Percentiles rank a stretch among this genome's conserved stretches.
phyloP scores from a whole-genome alignment of 345 rosid species.

The Noccaea caerulescens region DNA sequence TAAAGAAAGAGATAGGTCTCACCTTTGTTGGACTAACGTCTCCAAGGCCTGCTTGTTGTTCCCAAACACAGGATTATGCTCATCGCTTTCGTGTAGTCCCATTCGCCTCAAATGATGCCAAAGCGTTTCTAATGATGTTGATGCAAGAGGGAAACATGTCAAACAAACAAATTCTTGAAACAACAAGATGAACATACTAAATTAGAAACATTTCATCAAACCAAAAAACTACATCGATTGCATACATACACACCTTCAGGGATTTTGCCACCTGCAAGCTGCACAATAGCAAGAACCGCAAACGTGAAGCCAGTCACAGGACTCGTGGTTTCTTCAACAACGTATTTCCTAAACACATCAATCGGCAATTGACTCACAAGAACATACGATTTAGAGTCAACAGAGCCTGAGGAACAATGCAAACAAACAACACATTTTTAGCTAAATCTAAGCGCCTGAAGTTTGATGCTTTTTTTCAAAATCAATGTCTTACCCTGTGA shows the following conservation, averaged over 20 bases:
- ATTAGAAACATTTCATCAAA: background rate
- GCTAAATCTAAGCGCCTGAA: background rate
- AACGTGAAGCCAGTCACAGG: slow-evolving; percentile 78
- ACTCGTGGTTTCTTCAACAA: slow-evolving; percentile 62
- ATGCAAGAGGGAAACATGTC: background rate
- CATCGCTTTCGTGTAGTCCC: slow-evolving; percentile 71
- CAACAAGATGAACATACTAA: background rate
- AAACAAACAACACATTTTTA: background rate
- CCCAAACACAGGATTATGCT: slow-evolving; percentile 73
- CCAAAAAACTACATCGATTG: background rate
- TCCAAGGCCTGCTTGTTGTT: slow-evolving; percentile 77
- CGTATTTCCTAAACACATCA: slow-evolving; percentile 61
- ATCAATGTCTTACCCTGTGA: slow-evolving; percentile 49
- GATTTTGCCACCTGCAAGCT: slow-evolving; percentile 82
- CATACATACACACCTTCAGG: slow-evolving; percentile 66
- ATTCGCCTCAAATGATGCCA: slow-evolving; percentile 82
- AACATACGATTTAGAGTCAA: slow-evolving; percentile 78
- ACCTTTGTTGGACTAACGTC: slow-evolving; percentile 88
- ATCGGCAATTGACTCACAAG: slow-evolving; percentile 72
- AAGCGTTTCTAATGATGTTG: slow-evolving; percentile 55
- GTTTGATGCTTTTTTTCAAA: background rate
- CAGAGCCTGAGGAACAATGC: slow-evolving; percentile 44
- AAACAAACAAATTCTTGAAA: slow-evolving; percentile 12
- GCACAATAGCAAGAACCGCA: slow-evolving; percentile 72
- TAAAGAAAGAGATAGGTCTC: slow-evolving; percentile 10